phyloP scores from a whole-genome alignment of 73 alveolate genomes.

The Paramecium sonneborni region DNA sequence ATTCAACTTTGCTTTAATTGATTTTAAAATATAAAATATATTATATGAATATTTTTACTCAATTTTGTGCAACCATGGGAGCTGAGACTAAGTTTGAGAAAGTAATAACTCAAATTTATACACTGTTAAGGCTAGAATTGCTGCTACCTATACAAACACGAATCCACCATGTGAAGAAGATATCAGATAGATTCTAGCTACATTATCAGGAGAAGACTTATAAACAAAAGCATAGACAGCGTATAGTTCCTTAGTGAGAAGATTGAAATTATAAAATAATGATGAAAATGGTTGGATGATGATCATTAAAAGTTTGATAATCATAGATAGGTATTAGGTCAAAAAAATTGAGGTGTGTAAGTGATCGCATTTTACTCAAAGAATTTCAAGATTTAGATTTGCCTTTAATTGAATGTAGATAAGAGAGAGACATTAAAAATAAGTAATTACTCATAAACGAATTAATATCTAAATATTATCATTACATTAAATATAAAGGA shows the following conservation, averaged over 20 bases:
- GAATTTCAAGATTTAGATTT: slow-evolving; percentile 9
- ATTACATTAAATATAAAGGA: not conserved
- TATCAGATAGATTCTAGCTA: not conserved
- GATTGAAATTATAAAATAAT: not conserved
- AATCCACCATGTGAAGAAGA: slow-evolving; percentile 34
- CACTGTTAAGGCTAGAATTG: not conserved
- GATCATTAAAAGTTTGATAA: slow-evolving; percentile 22
- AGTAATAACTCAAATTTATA: not conserved
- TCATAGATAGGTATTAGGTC: slow-evolving; percentile 46
- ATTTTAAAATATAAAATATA: not conserved
- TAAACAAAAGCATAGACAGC: not conserved
- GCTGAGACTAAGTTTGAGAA: slow-evolving; percentile 57
- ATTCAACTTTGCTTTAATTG: not conserved
- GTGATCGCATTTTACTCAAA: not conserved
- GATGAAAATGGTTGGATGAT: slow-evolving; percentile 28
- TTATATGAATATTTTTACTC: not conserved
- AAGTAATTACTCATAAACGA: not conserved
- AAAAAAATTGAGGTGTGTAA: not conserved
- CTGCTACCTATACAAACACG: not conserved
- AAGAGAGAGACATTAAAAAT: not conserved
- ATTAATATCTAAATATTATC: slow-evolving; percentile 21
- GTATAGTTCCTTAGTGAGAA: slow-evolving; percentile 16
- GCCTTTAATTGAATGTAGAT: not conserved
- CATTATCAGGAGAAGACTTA: slow-evolving; percentile 11
- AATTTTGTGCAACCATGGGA: slow-evolving; percentile 49